These are phyloP conservation scores for Isabelozyma rhagii DNA, from an alignment of 805 yeast genomes.

Conservation along the genomic window DNA sequence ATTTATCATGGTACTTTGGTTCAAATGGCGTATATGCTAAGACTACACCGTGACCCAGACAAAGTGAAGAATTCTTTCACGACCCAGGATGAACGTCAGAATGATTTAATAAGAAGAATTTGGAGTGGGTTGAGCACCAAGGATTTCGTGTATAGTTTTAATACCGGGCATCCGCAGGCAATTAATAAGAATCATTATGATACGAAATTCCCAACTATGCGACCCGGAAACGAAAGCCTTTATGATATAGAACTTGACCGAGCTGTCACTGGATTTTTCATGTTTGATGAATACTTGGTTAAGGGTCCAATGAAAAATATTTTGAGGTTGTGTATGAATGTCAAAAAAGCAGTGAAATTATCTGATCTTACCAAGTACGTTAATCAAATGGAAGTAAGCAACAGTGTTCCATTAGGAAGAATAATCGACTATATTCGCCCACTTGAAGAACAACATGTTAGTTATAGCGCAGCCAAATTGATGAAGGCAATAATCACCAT, in stretches of 20 bases:
- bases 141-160: conserved; percentile 37
- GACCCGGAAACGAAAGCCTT: conserved; percentile 25
- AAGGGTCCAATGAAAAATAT: conserved; percentile 29
- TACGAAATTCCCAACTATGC: conserved; percentile 42
- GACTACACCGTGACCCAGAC: conserved; percentile 46
- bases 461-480: conserved; percentile 1
- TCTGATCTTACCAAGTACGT: conserved; percentile 27
- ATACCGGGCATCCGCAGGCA: conserved; percentile 43
- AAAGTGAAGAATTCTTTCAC: conserved; percentile 26
- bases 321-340: conserved; percentile 30
- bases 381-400: conserved; percentile 25
- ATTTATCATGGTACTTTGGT: conserved; percentile 27
- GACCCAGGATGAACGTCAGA: conserved; percentile 23
- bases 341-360: conserved; percentile 31
- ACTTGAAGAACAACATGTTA: conserved; percentile 2
- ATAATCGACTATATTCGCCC: conserved; percentile 5
- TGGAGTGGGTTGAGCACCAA: conserved; percentile 45
- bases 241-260: conserved; percentile 36
- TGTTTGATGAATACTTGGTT: conserved; percentile 20
- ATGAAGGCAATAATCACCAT: conserved; percentile 12
- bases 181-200: conserved; percentile 41
- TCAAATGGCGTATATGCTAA: conserved; percentile 45
- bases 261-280: conserved; percentile 26
- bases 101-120: conserved; percentile 52
- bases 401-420: conserved; percentile 21